Conservation (phyloP, 2,329 filamentous ascomycete genomes). For the Blastomyces gilchristii region DNA sequence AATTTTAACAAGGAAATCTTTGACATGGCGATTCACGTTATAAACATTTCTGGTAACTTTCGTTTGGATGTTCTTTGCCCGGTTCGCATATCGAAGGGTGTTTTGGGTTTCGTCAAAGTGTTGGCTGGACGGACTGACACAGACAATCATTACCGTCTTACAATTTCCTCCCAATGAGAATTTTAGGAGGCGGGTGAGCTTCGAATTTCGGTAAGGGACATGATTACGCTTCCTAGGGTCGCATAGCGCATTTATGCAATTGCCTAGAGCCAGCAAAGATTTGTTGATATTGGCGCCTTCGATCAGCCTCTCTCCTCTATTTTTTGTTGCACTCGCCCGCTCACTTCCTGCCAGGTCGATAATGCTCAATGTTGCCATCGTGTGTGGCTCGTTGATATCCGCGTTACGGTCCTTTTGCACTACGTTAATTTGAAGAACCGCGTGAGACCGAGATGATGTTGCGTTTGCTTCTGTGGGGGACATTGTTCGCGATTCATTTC, state of each 20-base stretch:
- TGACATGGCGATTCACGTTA: constrained; percentile 97
- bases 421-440: constrained; percentile 93
- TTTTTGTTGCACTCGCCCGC: constrained; percentile 91
- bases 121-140: constrained; percentile 87
- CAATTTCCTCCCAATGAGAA: constrained; percentile 97
- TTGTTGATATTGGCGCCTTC: constrained; percentile 99
- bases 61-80: constrained; percentile 98
- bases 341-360: constrained; percentile 96
- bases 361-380: constrained; percentile 95
- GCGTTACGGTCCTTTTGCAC: constrained; percentile 91
- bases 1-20: constrained; percentile 98
- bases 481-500: constrained; percentile 89
- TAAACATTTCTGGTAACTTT: constrained; percentile 99
- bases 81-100: constrained; percentile 90
- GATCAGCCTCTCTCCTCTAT: constrained; percentile 77
- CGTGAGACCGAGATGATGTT: constrained; percentile 92
- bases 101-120: constrained; percentile 99
- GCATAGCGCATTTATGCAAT: constrained; percentile 97
- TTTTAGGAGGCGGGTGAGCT: constrained; percentile 87
- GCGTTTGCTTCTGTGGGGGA: constrained; percentile 96
- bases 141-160: constrained; percentile 99
- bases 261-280: constrained; percentile 82
- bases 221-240: constrained; percentile 86
- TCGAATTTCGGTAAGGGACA: constrained; percentile 95
- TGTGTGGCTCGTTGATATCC: constrained; percentile 84